Conservation (phyloP, 2,329 filamentous ascomycete species). For the Lachnum nothofagi region DNA sequence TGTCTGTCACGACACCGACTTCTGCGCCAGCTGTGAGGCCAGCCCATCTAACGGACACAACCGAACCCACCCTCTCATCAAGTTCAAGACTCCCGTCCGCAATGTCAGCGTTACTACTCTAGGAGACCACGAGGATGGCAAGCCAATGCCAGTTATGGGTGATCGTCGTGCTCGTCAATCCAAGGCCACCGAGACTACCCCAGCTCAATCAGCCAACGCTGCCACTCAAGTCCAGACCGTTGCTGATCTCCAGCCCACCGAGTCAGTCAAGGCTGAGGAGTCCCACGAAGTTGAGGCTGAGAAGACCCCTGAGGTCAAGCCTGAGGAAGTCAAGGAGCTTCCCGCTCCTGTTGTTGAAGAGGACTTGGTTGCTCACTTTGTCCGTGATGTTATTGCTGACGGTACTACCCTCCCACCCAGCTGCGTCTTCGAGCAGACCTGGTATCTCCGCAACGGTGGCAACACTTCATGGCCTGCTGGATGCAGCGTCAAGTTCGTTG, state of each 20-base stretch:
- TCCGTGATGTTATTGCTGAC: conserved; percentile 73
- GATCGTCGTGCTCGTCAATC: conserved; percentile 47
- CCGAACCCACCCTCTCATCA: conserved; percentile 92
- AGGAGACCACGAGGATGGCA: conserved; percentile 67
- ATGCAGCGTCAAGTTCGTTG: conserved; percentile 84
- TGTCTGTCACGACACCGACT: conserved; percentile 90
- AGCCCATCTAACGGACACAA: conserved; percentile 81
- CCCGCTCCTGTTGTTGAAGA: conserved; percentile 27
- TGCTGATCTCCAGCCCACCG: conserved; percentile 63
- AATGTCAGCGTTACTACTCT: conserved; percentile 82
- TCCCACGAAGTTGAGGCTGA: conserved; percentile 27
- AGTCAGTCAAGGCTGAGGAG: conserved; percentile 36
- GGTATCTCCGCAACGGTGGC: conserved; percentile 84
- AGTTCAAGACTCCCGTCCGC: conserved; percentile 89
- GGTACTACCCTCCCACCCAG: conserved; percentile 67
- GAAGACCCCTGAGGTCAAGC: conserved; percentile 25
- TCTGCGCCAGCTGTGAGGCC: conserved; percentile 91
- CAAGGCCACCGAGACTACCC: conserved; percentile 48
- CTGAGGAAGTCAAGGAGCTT: conserved; percentile 33
- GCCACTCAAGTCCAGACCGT: conserved; percentile 66
- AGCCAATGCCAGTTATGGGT: conserved; percentile 64
- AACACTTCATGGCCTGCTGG: conserved; percentile 76
- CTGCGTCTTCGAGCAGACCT: conserved; percentile 79
- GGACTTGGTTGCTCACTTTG: conserved; percentile 61
- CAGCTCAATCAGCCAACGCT: conserved; percentile 45